Percentiles rank a stretch among this genome's conserved stretches.
Conservation (phyloP, 306 rosid genomes). For the Cucurbita moschata region DNA sequence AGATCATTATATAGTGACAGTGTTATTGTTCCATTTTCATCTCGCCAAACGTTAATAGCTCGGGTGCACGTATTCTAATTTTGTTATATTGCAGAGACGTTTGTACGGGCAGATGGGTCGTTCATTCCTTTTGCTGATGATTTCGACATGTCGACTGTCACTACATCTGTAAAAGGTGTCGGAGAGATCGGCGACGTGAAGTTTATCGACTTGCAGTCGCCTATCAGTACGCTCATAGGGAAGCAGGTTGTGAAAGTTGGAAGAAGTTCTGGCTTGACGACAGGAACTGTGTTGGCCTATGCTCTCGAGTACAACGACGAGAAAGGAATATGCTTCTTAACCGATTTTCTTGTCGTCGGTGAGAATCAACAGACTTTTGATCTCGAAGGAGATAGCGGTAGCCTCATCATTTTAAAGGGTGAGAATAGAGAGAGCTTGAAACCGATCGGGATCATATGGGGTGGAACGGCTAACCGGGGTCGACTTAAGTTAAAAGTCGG, state of each 20-base stretch:
- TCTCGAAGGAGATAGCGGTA: constrained; percentile 98
- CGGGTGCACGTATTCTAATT: not conserved
- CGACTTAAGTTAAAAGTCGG: constrained; percentile 92
- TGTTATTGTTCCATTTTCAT: not conserved
- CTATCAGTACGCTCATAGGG: constrained; percentile 79
- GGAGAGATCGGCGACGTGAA: constrained; percentile 79
- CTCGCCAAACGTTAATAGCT: not conserved
- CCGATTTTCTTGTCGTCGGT: constrained; percentile 96
- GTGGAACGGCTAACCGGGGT: constrained; percentile 97
- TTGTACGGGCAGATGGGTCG: constrained; percentile 96
- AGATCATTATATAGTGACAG: not conserved
- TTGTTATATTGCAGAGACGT: constrained; percentile 62
- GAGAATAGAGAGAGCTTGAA: constrained; percentile 63
- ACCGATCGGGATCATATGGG: constrained; percentile 98
- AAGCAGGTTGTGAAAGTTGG: constrained; percentile 96
- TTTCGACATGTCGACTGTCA: constrained; percentile 84
- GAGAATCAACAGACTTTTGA: constrained; percentile 98
- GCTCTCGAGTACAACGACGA: constrained; percentile 96
- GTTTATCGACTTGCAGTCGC: constrained; percentile 73
- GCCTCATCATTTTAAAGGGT: constrained; percentile 84
- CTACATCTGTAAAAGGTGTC: constrained; percentile 73
- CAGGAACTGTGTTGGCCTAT: constrained; percentile 89
- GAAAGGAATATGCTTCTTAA: constrained; percentile 96
- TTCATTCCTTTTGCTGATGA: constrained; percentile 97
- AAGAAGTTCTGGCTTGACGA: constrained; percentile 94